Evolutionary conservation across 2,329 filamentous ascomycete genomes (phyloP).

Genomic region (Fusarium pininemorale): DNA sequence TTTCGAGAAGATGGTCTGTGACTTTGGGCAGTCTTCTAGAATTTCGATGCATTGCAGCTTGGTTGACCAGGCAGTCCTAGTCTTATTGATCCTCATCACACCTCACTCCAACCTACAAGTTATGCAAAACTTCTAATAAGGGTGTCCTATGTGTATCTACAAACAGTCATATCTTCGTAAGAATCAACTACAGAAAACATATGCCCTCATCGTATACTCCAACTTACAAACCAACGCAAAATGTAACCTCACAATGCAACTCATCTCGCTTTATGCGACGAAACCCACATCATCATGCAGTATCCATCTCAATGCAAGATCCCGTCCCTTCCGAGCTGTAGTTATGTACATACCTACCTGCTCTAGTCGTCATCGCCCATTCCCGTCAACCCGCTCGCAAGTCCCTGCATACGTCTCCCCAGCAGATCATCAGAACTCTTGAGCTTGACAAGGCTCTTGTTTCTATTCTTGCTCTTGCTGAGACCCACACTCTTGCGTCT

Average conservation of each 20-base stretch:
- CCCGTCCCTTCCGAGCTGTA: constrained; percentile 24
- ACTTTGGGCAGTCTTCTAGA: constrained; percentile 33
- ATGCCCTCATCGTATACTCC: neutral
- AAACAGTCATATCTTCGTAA: constrained; percentile 21
- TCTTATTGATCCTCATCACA: neutral
- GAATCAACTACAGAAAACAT: constrained; percentile 4
- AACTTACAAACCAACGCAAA: neutral
- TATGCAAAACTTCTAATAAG: constrained; percentile 18
- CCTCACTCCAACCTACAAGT: neutral
- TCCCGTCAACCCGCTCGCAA: constrained; percentile 63
- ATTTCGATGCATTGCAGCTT: neutral
- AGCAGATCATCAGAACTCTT: constrained; percentile 67
- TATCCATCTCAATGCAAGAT: neutral
- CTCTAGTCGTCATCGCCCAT: constrained; percentile 53
- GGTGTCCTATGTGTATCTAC: constrained; percentile 34
- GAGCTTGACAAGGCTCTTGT: constrained; percentile 61
- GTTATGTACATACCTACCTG: neutral
- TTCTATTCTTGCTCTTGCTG: constrained; percentile 52
- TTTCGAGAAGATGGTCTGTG: neutral
- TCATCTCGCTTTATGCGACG: constrained; percentile 20
- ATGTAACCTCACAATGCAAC: constrained; percentile 6
- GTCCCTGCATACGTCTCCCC: constrained; percentile 65
- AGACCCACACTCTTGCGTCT: constrained; percentile 41
- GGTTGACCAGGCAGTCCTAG: neutral
- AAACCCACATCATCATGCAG: neutral